Conservation (phyloP, 805 yeast species). For the Saccharomycopsis fermentans region DNA sequence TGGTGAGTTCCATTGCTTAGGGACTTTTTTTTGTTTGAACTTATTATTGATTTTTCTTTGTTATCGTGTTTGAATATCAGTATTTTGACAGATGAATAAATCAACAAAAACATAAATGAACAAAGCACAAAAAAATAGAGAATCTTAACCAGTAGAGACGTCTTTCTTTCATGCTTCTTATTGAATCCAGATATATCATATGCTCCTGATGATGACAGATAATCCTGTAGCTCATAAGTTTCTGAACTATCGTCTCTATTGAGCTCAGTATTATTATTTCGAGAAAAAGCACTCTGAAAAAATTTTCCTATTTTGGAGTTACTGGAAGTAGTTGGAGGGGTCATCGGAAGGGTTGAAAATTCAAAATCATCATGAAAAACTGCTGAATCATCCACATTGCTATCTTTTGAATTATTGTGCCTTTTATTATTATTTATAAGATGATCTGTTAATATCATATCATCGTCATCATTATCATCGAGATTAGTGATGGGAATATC, state of each 20-base stretch:
- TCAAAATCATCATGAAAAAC: conserved; percentile 1
- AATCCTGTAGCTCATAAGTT: conserved; percentile 17
- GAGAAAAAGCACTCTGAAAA: not conserved
- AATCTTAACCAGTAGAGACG: not conserved
- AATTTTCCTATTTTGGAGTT: not conserved
- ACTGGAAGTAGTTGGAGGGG: not conserved
- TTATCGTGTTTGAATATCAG: conserved; percentile 10
- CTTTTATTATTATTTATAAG: conserved; percentile 13
- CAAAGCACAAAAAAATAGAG: not conserved
- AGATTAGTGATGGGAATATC: conserved; percentile 50
- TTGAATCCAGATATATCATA: conserved; percentile 21
- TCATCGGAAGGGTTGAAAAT: not conserved
- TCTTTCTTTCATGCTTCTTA: not conserved
- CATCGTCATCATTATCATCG: conserved; percentile 32
- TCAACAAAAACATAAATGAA: conserved; percentile 4
- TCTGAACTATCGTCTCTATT: conserved; percentile 17
- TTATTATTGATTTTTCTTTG: not conserved
- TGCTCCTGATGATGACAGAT: not conserved
- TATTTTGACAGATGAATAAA: conserved; percentile 6
- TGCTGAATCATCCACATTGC: conserved; percentile 3
- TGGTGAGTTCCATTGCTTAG: conserved; percentile 54
- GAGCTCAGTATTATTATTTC: not conserved
- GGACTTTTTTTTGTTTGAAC: conserved; percentile 19
- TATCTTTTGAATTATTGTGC: conserved; percentile 16
- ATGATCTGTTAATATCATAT: conserved; percentile 18